A percentile compares a stretch with the other conserved stretches of the same genome.
These are phyloP conservation scores for Hypoxylon subgilvum DNA, from an alignment of 495 filamentous ascomycete genomes.

Conservation along the genomic window DNA sequence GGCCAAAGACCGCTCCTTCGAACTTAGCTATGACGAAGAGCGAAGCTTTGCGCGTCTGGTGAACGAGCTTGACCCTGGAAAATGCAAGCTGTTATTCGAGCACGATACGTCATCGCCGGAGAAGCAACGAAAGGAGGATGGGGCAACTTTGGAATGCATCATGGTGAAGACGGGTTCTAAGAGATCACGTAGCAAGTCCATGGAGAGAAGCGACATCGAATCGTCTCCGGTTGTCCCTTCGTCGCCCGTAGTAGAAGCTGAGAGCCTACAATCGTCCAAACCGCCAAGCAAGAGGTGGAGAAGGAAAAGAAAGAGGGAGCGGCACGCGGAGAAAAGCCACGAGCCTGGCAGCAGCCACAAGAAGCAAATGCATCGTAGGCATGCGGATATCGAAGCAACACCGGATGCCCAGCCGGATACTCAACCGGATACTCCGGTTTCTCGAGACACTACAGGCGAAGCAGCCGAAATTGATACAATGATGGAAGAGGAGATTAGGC, in stretches of 20 bases:
- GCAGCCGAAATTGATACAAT: constrained; percentile 5
- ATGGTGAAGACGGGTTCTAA: constrained; percentile 22
- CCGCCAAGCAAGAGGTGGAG: constrained; percentile 28
- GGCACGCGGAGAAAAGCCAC: constrained; percentile 22
- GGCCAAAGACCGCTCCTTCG: constrained; percentile 48
- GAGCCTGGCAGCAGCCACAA: constrained; percentile 24
- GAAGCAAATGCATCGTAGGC: constrained; percentile 35
- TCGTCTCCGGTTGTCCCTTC: constrained; percentile 5
- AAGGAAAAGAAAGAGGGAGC: constrained; percentile 42
- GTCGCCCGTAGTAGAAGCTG: constrained; percentile 4
- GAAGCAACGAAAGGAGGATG: constrained; percentile 10
- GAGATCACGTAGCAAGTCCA: not conserved
- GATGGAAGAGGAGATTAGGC: constrained; percentile 16
- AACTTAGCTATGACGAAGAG: constrained; percentile 54
- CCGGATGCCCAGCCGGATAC: constrained; percentile 31
- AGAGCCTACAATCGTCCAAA: constrained; percentile 19
- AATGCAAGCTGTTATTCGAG: constrained; percentile 30
- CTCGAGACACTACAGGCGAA: not conserved
- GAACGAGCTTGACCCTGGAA: constrained; percentile 51
- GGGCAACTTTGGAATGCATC: constrained; percentile 23
- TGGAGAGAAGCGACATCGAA: constrained; percentile 11
- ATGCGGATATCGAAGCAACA: constrained; percentile 18
- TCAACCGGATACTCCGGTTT: constrained; percentile 28
- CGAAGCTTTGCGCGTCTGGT: constrained; percentile 52
- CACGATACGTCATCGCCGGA: constrained; percentile 31